Conservation (phyloP, 768 basidiomycete species). For the Trametes sanguinea region DNA sequence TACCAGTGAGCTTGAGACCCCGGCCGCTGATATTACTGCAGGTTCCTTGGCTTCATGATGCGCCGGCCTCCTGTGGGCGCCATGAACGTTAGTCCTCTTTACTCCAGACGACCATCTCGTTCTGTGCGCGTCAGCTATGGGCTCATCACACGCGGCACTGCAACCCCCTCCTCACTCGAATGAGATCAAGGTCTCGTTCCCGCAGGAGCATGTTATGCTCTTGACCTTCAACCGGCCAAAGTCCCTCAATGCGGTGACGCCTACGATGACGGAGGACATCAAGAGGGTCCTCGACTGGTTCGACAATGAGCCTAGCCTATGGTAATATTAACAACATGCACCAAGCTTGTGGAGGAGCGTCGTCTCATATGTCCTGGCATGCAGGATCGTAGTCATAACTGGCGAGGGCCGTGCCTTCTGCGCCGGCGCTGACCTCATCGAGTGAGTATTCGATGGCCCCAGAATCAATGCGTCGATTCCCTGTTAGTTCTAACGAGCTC, state of each 20-base stretch:
- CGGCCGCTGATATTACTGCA: not conserved
- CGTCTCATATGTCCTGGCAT: not conserved
- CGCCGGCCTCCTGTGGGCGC: not conserved
- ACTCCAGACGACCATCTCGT: not conserved
- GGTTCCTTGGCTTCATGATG: not conserved
- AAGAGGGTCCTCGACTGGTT: conserved; percentile 66
- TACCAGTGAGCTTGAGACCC: not conserved
- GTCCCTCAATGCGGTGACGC: conserved; percentile 73
- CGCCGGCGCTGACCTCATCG: conserved; percentile 78
- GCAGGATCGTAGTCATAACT: conserved; percentile 74
- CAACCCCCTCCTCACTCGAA: conserved; percentile 37
- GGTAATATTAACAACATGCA: conserved; percentile 45
- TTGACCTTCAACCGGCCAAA: conserved; percentile 69
- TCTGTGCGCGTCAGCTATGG: not conserved
- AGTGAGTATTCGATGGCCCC: conserved; percentile 45
- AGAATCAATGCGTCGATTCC: not conserved
- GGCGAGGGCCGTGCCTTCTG: conserved; percentile 75
- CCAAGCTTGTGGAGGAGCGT: not conserved
- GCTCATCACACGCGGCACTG: not conserved
- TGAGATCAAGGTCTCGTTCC: conserved; percentile 43
- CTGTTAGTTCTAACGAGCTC: not conserved
- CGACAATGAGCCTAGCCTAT: conserved; percentile 68
- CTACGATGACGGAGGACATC: conserved; percentile 56
- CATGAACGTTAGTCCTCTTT: not conserved
- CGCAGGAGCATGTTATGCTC: conserved; percentile 52